Evolutionary conservation across 1,284 basidiomycete genomes (phyloP).

Genomic region (Trametes versicolor): DNA sequence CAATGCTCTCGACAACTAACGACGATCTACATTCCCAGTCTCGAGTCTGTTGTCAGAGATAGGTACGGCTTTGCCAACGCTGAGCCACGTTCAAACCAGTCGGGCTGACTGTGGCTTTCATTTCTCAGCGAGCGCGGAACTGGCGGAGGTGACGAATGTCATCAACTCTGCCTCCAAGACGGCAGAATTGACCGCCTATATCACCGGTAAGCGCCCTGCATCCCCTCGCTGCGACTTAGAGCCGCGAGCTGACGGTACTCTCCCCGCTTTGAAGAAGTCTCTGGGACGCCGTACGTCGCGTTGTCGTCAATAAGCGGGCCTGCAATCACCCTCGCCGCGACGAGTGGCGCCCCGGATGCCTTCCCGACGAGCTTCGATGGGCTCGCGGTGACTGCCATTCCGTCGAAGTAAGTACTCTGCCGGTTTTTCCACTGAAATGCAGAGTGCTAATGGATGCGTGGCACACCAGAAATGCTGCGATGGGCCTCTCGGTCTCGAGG

Average conservation of each 20-base stretch:
- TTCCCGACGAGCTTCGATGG: slow-evolving; percentile 16
- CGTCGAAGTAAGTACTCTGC: slow-evolving; percentile 5
- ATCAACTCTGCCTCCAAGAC: slow-evolving; percentile 1
- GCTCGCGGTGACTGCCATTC: slow-evolving; percentile 3
- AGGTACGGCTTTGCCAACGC: background rate
- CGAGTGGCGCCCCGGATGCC: slow-evolving; percentile 8
- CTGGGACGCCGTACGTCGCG: slow-evolving; percentile 31
- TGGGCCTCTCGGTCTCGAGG: background rate
- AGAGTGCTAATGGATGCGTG: background rate
- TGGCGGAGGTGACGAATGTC: background rate
- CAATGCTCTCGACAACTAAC: background rate
- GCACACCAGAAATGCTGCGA: slow-evolving; percentile 3
- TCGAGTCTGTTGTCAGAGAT: slow-evolving; percentile 1
- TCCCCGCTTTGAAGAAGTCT: slow-evolving; percentile 13
- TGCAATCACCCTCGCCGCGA: slow-evolving; percentile 30
- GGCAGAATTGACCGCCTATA: slow-evolving; percentile 1
- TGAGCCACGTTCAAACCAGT: background rate
- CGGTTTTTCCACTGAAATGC: background rate
- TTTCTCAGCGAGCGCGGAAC: background rate
- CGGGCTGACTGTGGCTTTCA: background rate
- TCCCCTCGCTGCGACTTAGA: background rate
- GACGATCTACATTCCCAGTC: background rate
- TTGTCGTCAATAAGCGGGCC: slow-evolving; percentile 33
- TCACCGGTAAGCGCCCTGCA: background rate
- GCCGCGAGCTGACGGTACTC: background rate